These are phyloP conservation scores for Nakazawaea molendinolei DNA, from an alignment of 805 yeast species.

Conservation along the genomic window DNA sequence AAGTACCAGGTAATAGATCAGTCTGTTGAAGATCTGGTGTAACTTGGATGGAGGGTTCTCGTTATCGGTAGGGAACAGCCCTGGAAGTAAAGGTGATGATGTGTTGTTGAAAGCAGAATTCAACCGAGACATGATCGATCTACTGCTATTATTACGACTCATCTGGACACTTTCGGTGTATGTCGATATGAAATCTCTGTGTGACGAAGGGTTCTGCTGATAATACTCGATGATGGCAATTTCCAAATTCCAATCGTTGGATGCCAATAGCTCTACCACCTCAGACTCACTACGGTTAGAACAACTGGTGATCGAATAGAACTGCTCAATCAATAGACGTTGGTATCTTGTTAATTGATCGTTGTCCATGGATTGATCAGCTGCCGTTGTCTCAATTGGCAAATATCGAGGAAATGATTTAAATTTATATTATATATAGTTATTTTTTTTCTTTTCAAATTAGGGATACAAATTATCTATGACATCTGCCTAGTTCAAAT, in stretches of 20 bases:
- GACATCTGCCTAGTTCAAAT: no score
- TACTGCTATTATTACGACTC: conserved; percentile 4
- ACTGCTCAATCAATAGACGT: conserved; percentile 2
- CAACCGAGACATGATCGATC: conserved; percentile 6
- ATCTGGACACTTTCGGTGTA: conserved; percentile 4
- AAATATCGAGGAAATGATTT: no score
- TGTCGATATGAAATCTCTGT: conserved; percentile 10
- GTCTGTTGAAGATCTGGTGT: conserved; percentile 16
- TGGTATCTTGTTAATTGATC: conserved; percentile 7
- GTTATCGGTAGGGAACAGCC: conserved; percentile 16
- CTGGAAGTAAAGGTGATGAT: conserved; percentile 15
- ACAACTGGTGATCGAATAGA: conserved; percentile 2
- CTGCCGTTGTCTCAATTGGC: no score
- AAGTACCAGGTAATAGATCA: conserved; percentile 12
- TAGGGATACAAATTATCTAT: no score
- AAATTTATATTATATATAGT: no score
- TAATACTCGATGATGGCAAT: conserved; percentile 19
- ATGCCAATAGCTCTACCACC: conserved; percentile 17
- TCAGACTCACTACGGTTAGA: conserved; percentile 13
- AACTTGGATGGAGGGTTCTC: conserved; percentile 15
- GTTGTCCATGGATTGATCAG: conserved; percentile 3
- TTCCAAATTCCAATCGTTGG: conserved; percentile 22
- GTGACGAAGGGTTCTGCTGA: conserved; percentile 16
- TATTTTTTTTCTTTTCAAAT: no score
- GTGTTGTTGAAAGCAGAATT: not conserved